Conservation (phyloP, 2,329 filamentous ascomycete species). For the Beauveria rudraprayagi region DNA sequence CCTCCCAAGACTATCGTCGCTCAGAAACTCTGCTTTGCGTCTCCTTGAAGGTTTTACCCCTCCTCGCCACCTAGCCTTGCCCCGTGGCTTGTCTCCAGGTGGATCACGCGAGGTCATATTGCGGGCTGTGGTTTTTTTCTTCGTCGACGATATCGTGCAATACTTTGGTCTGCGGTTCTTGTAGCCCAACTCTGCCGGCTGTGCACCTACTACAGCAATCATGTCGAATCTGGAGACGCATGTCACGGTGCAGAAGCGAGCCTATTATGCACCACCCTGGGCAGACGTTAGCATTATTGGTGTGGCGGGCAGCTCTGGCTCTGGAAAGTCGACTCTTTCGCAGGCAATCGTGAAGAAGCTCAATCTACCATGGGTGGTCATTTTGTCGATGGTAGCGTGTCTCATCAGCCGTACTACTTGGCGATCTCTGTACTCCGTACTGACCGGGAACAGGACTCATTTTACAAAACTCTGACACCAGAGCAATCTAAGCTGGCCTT, state of each 20-base stretch:
- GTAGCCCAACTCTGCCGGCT: not conserved
- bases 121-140: not conserved
- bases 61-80: no score
- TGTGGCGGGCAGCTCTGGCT: constrained; percentile 90
- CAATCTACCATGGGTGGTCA: constrained; percentile 95
- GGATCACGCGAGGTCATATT: constrained; percentile 7
- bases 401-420: not conserved
- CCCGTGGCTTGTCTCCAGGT: not conserved
- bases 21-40: not conserved
- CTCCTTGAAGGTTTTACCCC: not conserved
- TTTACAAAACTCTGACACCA: constrained; percentile 81
- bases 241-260: constrained; percentile 46
- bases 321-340: constrained; percentile 86
- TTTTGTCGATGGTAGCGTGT: constrained; percentile 77
- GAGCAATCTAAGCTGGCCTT: constrained; percentile 78
- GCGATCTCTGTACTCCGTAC: not conserved
- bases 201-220: not conserved
- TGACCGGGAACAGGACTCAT: constrained; percentile 67
- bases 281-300: constrained; percentile 94
- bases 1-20: not conserved
- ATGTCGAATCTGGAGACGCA: constrained; percentile 31
- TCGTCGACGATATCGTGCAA: not conserved
- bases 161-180: not conserved
- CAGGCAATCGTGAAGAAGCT: constrained; percentile 83
- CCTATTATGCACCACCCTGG: constrained; percentile 91